Base-by-base conservation (phyloP, 257 asterid genomes). In the Dorcoceras hygrometricum region DNA sequence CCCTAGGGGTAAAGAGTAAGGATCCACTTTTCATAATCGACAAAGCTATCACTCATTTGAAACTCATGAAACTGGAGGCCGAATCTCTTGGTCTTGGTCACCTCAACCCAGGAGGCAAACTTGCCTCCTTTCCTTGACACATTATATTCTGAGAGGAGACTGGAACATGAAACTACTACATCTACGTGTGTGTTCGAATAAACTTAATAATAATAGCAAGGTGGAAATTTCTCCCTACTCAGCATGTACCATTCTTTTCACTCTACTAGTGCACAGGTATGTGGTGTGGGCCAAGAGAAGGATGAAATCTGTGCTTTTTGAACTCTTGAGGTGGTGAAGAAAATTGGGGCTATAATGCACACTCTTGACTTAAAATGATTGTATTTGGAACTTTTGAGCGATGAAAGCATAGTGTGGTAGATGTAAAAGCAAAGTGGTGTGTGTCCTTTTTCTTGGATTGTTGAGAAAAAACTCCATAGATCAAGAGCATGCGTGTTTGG, bases 401-500 rank as follows among this genome's bases (percentile, higher is more conserved):
- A 57, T 79, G 77, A 79, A 73, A 46, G 54, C 54, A 1, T 4
- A 46, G 54, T 46, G 54, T 46, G 77, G 54, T 22, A 56, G 34
- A 27, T 53, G 54, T 53, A 53, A n/a, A 23, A 69, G 75, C 57
- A 32, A 67, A 67, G 81, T 75, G 87, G 80, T 69, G 71, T 68
- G 76, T 71, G 81, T 73, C 72, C 58, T 70, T 78, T 67, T 56
- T 24, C 62, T 57, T 69, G 67, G 80, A 69, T 73, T 78, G 71
- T 75, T 63, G 76, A 70, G 67, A 73, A 74, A 46, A 53, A 75
- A 63, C 76, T 65, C 76, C 84, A 79, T 79, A 82, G 87, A 79
- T 75, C 78, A 65, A 63, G 83, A 75, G 95, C 95, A 88, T 83
- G 95, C 92, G 83, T 72, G 79, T 73, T 80, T 83, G 90, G 80